Conservation (phyloP, 148 eudicot genomes). For the Rhododendron kiyosumense region DNA sequence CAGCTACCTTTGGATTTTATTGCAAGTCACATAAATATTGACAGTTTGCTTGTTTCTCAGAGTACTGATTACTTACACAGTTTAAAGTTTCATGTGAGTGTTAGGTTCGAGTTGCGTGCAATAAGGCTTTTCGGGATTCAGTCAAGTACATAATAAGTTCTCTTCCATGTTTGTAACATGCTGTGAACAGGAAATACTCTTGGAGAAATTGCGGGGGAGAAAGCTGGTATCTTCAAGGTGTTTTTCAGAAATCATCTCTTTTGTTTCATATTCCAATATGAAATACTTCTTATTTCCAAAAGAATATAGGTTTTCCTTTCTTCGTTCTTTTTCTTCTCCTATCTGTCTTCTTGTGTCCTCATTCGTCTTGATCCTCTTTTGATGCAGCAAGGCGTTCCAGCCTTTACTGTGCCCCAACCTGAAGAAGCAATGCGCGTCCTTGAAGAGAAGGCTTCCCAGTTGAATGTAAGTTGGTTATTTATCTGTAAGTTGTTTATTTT, state of each 20-base stretch:
- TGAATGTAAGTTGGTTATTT: slow-evolving; percentile 57
- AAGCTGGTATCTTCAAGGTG: slow-evolving; percentile 97
- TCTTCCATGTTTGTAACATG: background rate
- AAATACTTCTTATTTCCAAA: background rate
- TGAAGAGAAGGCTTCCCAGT: slow-evolving; percentile 61
- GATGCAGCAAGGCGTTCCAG: slow-evolving; percentile 76
- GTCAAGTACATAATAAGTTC: background rate
- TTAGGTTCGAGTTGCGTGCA: background rate
- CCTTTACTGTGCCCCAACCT: slow-evolving; percentile 90
- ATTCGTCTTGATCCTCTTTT: slow-evolving; percentile 9
- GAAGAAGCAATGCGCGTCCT: slow-evolving; percentile 95
- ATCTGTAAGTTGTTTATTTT: background rate
- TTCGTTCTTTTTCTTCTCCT: background rate
- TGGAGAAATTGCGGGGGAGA: slow-evolving; percentile 91
- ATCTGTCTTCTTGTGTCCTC: background rate
- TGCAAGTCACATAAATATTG: background rate
- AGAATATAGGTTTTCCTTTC: background rate
- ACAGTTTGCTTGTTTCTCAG: background rate
- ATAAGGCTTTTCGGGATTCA: slow-evolving; percentile 4
- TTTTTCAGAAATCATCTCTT: background rate
- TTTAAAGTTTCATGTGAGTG: background rate
- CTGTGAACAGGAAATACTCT: slow-evolving; percentile 76
- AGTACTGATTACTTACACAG: background rate
- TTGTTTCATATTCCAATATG: background rate
- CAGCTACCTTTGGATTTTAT: background rate